phyloP scores from a whole-genome alignment of 1,284 basidiomycete genomes.

The Rhodotorula sp. region DNA sequence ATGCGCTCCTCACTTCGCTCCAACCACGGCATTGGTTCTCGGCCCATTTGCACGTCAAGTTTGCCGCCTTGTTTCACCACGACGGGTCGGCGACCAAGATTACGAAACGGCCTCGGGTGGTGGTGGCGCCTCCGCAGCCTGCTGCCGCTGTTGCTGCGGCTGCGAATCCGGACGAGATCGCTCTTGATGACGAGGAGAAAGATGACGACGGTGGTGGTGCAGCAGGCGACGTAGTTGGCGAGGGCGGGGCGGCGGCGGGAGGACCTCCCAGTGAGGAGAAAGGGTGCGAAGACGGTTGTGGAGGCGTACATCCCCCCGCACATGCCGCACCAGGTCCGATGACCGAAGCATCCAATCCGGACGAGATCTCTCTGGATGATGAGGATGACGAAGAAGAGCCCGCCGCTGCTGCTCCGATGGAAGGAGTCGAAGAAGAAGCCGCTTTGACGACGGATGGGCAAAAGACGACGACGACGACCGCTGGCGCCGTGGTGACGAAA shows the following conservation, averaged over 20 bases:
- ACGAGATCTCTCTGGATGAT: slow-evolving; percentile 64
- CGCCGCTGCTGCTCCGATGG: too few relatives aligned
- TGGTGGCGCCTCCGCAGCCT: neutral
- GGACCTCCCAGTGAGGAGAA: slow-evolving; percentile 25
- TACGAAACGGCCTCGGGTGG: slow-evolving; percentile 3
- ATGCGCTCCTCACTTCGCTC: slow-evolving; percentile 69
- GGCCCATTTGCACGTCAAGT: slow-evolving; percentile 86
- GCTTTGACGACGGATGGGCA: slow-evolving; percentile 15
- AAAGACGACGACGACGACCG: slow-evolving; percentile 27
- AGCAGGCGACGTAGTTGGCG: slow-evolving; percentile 1
- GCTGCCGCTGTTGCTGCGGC: neutral
- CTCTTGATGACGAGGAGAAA: slow-evolving; percentile 46
- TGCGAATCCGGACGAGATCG: slow-evolving; percentile 50
- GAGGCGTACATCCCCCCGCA: neutral
- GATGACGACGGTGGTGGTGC: slow-evolving; percentile 1
- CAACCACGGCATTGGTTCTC: slow-evolving; percentile 92
- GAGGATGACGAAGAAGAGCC: slow-evolving; percentile 1
- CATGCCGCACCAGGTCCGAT: too few relatives aligned
- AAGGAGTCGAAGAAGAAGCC: neutral
- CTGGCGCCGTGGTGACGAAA: slow-evolving; percentile 6
- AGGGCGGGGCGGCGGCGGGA: neutral
- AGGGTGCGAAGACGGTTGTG: slow-evolving; percentile 21
- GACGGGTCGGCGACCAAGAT: slow-evolving; percentile 33
- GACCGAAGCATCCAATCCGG: slow-evolving; percentile 54
- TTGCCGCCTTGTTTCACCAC: slow-evolving; percentile 66